Evolutionary conservation across 805 yeast genomes (phyloP), one percentile per base, ranked within the genome.

Genomic region (Candida nemodendra): DNA sequence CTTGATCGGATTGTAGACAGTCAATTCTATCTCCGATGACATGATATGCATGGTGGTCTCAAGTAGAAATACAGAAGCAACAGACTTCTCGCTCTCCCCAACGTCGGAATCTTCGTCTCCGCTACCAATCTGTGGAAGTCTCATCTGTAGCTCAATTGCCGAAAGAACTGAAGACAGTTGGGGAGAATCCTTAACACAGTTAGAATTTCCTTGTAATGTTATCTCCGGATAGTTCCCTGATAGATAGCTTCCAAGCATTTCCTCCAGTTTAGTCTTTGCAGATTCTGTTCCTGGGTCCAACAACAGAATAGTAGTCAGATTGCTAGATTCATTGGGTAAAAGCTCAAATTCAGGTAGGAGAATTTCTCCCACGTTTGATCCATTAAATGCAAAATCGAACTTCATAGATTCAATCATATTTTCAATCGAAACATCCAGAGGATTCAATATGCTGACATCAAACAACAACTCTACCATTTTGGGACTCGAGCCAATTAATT

Each of bases 21-120:
- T 69, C 39, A 79, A 51, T 47, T 78, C 81, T 4, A 77, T 65
- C 31, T 77, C 78, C 1, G 80, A 72, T 0, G 72, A 61, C 59
- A 78, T 59, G 3, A 79, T 45, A 54, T 79, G 83, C 59, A 79
- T 71, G 0, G 74, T 74, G 4, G 76, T 66, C 12, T 67, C 71
- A 1, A 72, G 36, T 5, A 79, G 57, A 39, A 78, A 78, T 2
- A 51, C 41, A 11, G 51, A 44, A 4, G 39, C 26, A 13, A 74
- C 72, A 9, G 50, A 27, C 14, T 35, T 30, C 22, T 35, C 36
- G 14, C 18, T 35, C 22, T 30, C 14, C 18, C 21, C 14, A 36
- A 32, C 39, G 5, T 13, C 45, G 9, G 21, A 32, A 9, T 15
- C 18, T 5, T 25, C 30, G n/a, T 18, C 13, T 6, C 23, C 30